Conservation (phyloP, 805 yeast species). For the Wickerhamiella galacta region DNA sequence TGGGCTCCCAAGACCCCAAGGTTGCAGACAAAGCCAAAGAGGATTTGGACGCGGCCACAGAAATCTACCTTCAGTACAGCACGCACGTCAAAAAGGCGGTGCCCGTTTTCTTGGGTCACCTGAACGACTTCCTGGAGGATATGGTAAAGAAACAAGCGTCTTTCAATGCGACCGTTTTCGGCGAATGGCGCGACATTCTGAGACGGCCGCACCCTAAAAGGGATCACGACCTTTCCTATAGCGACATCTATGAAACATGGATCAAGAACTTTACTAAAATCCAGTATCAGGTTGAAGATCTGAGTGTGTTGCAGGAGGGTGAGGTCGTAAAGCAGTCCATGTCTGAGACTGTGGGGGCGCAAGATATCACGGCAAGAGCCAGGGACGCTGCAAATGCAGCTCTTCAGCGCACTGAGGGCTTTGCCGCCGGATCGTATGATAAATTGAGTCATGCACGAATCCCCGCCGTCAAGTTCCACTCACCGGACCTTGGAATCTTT, state of each 20-base stretch:
- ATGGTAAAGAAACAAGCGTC: neutral
- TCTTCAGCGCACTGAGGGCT: neutral
- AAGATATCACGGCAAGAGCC: neutral
- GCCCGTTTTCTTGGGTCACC: neutral
- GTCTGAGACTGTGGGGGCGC: neutral
- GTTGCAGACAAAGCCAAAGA: neutral
- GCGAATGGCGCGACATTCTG: neutral
- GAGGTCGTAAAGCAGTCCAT: neutral
- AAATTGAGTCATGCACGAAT: neutral
- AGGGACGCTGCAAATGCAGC: neutral
- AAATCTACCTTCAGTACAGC: neutral
- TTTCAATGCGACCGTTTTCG: neutral
- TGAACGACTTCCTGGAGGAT: neutral
- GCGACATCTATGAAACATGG: conserved; percentile 1
- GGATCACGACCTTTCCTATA: too few relatives aligned
- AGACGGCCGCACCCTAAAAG: too few relatives aligned
- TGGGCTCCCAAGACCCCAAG: neutral
- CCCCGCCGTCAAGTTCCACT: neutral
- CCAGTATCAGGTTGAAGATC: neutral
- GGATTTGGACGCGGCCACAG: neutral
- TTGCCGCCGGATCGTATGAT: neutral
- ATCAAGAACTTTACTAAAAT: neutral
- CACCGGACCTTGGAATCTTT: neutral
- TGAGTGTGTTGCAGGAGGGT: neutral
- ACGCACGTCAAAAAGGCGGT: neutral